Conservation (phyloP, 2,329 filamentous ascomycete species). For the Fonsecaea pugnacius region DNA sequence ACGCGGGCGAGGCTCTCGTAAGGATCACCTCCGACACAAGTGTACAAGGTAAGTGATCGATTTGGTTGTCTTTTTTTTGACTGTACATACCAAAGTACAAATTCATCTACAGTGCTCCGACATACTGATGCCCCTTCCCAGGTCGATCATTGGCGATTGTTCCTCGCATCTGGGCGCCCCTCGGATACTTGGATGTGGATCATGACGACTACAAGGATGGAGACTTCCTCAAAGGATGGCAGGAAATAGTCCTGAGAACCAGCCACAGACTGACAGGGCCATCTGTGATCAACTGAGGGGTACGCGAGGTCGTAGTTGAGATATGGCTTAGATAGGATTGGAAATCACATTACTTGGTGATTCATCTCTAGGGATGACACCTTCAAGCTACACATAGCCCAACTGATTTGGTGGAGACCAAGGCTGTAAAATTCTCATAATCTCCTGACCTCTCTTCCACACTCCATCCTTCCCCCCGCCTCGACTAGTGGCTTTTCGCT, state of each 20-base stretch:
- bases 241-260: constrained; percentile 15
- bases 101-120: background rate
- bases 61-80: background rate
- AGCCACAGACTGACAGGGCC: constrained; percentile 13
- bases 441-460: too few relatives aligned
- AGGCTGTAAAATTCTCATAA: too few relatives aligned
- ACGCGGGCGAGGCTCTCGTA: constrained; percentile 10
- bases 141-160: constrained; percentile 42
- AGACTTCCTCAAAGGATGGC: constrained; percentile 15
- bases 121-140: constrained; percentile 39
- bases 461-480: too few relatives aligned
- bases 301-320: background rate
- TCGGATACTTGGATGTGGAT: constrained; percentile 43
- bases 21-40: constrained; percentile 10
- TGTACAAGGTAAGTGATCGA: constrained; percentile 11
- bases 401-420: too few relatives aligned
- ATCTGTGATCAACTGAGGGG: background rate
- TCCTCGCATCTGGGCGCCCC: constrained; percentile 41
- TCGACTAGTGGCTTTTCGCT: too few relatives aligned
- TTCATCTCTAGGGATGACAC: background rate
- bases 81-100: background rate
- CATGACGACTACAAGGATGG: constrained; percentile 41
- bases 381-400: too few relatives aligned
- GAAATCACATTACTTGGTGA: too few relatives aligned
- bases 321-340: too few relatives aligned